Percentiles rank a stretch among this genome's conserved stretches.
Conservation (phyloP, 148 eudicot genomes). For the Camellia sinensis region DNA sequence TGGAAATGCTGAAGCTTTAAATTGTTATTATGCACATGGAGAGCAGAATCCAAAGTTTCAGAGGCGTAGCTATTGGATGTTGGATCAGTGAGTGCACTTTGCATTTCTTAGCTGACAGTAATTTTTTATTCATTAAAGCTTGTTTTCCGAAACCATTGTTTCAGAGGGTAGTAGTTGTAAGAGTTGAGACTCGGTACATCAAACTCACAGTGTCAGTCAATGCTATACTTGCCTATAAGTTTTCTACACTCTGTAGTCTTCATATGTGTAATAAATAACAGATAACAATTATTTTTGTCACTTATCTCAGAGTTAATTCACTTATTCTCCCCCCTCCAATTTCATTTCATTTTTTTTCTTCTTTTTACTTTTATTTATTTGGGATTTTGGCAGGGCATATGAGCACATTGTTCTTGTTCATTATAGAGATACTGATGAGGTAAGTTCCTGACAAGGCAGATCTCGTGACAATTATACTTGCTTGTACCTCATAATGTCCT, state of each 20-base stretch:
- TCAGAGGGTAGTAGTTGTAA: neutral
- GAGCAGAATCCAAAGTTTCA: slow-evolving; percentile 69
- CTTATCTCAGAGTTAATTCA: neutral
- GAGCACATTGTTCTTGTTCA: slow-evolving; percentile 99
- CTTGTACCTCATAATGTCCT: neutral
- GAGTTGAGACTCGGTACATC: neutral
- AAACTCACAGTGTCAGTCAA: neutral
- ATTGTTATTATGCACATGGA: slow-evolving; percentile 95
- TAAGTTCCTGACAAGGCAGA: slow-evolving; percentile 25
- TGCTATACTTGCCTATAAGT: too few relatives aligned
- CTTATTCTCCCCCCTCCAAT: neutral
- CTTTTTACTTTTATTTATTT: neutral
- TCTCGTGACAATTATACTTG: neutral
- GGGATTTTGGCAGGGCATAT: slow-evolving; percentile 49
- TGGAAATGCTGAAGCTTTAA: slow-evolving; percentile 81
- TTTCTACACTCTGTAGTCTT: neutral
- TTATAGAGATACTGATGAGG: slow-evolving; percentile 85
- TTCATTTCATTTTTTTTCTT: neutral
- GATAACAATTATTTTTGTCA: neutral
- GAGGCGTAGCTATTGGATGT: slow-evolving; percentile 96
- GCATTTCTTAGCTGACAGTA: neutral
- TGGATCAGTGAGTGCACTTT: slow-evolving; percentile 77
- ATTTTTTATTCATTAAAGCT: neutral
- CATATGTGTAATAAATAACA: neutral
- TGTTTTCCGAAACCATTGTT: neutral